Conservation (phyloP, 2,329 filamentous ascomycete species). For the Botrytis elliptica region DNA sequence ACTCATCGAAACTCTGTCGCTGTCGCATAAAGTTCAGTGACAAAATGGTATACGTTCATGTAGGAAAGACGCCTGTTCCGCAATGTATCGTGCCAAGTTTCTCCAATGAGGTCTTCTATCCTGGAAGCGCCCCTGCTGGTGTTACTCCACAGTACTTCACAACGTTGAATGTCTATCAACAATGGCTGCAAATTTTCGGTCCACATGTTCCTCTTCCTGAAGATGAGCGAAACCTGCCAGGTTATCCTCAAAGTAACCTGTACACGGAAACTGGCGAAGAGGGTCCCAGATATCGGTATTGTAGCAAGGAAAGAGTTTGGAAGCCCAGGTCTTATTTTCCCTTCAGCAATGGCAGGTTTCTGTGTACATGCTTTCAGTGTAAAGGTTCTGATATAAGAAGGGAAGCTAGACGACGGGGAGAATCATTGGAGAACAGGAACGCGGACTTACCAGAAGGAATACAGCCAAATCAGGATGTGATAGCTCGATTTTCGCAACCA, state of each 20-base stretch:
- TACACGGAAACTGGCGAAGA: background rate
- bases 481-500: background rate
- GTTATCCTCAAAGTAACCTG: background rate
- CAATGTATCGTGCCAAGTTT: background rate
- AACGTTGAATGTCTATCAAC: background rate
- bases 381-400: accelerated
- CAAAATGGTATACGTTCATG: background rate
- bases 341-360: background rate
- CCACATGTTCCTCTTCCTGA: background rate
- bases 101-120: background rate
- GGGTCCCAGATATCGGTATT: background rate
- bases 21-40: background rate
- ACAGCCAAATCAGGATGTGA: background rate
- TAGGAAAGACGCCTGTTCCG: background rate
- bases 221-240: background rate
- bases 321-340: background rate
- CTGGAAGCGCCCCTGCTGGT: background rate
- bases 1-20: background rate
- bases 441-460: background rate
- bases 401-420: background rate
- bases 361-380: background rate
- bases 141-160: background rate
- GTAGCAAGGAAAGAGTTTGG: background rate
- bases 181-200: background rate
- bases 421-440: background rate